Base-by-base conservation (phyloP, 495 filamentous ascomycete genomes). In the Endocarpon pusillum region DNA sequence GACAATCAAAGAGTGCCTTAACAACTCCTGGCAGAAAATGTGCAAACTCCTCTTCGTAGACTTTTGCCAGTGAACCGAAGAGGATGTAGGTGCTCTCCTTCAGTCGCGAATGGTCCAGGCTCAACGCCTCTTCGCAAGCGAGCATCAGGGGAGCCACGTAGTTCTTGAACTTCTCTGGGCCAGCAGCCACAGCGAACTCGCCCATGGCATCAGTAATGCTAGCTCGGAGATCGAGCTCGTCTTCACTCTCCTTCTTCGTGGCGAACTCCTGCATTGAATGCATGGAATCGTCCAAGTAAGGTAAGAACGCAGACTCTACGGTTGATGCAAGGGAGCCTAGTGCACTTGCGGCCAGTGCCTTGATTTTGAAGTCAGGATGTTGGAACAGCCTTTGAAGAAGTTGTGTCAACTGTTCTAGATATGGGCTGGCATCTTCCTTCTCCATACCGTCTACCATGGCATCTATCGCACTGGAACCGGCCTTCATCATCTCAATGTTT, bases 31-130 rank as follows among this genome's bases (percentile, higher is more conserved):
- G 67, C 4, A 97, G 70, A 64, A 91, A 94, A 10, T 79, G 75
- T 29, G 73, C 66, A 50, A 97, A 94, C 22, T 92, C 74, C 49
- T 84, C 84, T 43, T 75, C 71, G 51, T 97, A 97, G 5, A 97
- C 83, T 57, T 87, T 91, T 32, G 89, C 77, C 54, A 97, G 75
- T 17, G 75, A 80, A 44, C 81, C 82, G 85, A 89, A 97, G 40
- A 97, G 70, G 42, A 96, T 84, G 58, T 91, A 97, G 49, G 82
- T 91, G 35, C 84, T 94, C 58, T 97, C 91, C 50, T 81, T 74
- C 32, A 97, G 69, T 33, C 86, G 69, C 7, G 84, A 78, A 58
- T 94, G 84, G 36, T 78, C 86, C 1, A 97, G 74, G 48, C 89
- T 72, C 2, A 96, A 64, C 22, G 77, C 89, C 53, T 94, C 87